Base-by-base conservation (phyloP, 129 eudicot genomes). In the Helianthus tuberosus region DNA sequence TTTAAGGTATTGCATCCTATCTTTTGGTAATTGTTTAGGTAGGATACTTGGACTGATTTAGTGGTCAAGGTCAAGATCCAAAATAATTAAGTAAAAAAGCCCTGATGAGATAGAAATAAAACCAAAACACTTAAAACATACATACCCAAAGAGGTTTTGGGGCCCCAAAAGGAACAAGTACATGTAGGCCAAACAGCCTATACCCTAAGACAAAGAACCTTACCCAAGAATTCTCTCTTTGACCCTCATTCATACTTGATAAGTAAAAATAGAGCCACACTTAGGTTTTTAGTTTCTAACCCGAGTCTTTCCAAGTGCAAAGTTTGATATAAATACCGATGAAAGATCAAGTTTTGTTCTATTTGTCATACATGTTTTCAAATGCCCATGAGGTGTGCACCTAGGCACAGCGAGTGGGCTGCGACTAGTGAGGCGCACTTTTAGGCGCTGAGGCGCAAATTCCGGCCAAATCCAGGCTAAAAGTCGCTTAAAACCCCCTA, bases 41-140 rank as follows among this genome's bases (percentile, higher is more conserved):
- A 58, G 54, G 54, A 71, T 71, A 55, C 55, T 41, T 49, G 15
- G 46, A 54, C 13, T 8, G 66, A 57, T 55, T 57, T 16, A 20
- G 39, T 20, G 27, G 43, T 55, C 41, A 71, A 71, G 66, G 38
- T 54, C 54, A 39, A 71, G 2, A 55, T 71, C 14, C 39, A 57
- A 39, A 20, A 11, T 20, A 71, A 71, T 57, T 53, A 71, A 57
- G 55, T 35, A 8, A 51, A n/a, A 27, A 39, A 5, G 6, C 39
- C 64, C 58, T 52, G 9, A 55, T 15, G 65, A 11, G 48, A 70
- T 2, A 3, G 8, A 38, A 23, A 52, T 16, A 4, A 38, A 32
- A 35, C 27, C 46, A 15, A 6, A 36, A 36, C 0, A 14, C 38
- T 36, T 3, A 15, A 35, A 6, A 38, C 75, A 53, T 53, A 35